Evolutionary conservation across 768 basidiomycete genomes (phyloP).

Genomic region (Leccinum sublutescens): DNA sequence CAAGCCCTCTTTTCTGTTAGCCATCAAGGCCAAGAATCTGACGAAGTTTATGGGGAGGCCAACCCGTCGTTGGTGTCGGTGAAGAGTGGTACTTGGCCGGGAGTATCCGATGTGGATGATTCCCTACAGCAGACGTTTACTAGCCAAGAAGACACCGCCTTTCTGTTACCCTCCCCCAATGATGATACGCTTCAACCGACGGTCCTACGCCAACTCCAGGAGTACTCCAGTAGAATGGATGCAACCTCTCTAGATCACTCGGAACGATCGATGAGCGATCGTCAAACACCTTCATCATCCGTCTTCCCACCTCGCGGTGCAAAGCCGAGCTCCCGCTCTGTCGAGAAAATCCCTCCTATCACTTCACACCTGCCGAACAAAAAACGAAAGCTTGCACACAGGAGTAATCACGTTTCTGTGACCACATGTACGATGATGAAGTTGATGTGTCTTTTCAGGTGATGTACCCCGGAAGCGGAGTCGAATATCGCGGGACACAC

Average conservation of each 20-base stretch:
- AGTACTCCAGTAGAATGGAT: slow-evolving; percentile 14
- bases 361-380: background rate
- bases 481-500: slow-evolving; percentile 12
- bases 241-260: background rate
- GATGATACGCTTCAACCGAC: slow-evolving; percentile 6
- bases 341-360: background rate
- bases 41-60: slow-evolving; percentile 22
- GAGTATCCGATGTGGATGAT: background rate
- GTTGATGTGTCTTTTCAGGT: slow-evolving; percentile 16
- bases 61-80: background rate
- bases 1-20: background rate
- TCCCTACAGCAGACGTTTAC: background rate
- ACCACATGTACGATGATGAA: background rate
- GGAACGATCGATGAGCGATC: slow-evolving; percentile 2
- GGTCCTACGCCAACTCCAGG: slow-evolving; percentile 15
- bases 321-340: background rate
- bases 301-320: background rate
- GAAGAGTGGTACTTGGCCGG: background rate
- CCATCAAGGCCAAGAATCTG: slow-evolving; percentile 10
- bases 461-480: slow-evolving; percentile 23
- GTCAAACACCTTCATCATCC: background rate
- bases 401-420: slow-evolving; percentile 7
- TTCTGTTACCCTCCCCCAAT: slow-evolving; percentile 4
- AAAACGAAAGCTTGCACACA: slow-evolving; percentile 14
- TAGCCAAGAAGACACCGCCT: slow-evolving; percentile 11